Evolutionary conservation across 2,329 filamentous ascomycete species (phyloP).

Genomic region (Sporothrix pallida): DNA sequence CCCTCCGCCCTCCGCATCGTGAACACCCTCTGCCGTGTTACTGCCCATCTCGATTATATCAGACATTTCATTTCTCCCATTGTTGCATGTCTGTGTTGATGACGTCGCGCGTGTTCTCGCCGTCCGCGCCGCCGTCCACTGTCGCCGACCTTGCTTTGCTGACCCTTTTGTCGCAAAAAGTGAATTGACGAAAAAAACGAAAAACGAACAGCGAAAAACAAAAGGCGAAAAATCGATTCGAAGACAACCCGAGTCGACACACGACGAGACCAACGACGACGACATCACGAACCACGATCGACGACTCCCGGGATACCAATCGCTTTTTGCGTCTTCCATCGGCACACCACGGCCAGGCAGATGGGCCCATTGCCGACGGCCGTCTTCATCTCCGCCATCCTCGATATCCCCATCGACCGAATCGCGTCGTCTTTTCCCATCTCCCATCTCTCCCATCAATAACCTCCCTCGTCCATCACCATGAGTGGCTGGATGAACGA

Average conservation of each 20-base stretch:
- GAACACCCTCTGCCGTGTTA: slow-evolving; percentile 54
- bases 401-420: slow-evolving; percentile 11
- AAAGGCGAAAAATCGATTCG: background rate
- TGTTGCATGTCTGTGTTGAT: slow-evolving; percentile 50
- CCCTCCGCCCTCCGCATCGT: slow-evolving; percentile 46
- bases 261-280: background rate
- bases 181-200: background rate
- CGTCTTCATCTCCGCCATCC: slow-evolving; percentile 13
- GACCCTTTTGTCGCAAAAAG: slow-evolving; percentile 51
- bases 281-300: background rate
- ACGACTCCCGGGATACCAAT: background rate
- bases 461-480: slow-evolving; percentile 45
- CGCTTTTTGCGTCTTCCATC: background rate
- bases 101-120: slow-evolving; percentile 41
- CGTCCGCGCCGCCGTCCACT: slow-evolving; percentile 3
- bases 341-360: slow-evolving; percentile 43
- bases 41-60: slow-evolving; percentile 49
- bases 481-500: slow-evolving; percentile 78
- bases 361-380: slow-evolving; percentile 47
- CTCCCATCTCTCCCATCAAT: slow-evolving; percentile 21
- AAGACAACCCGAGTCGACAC: background rate
- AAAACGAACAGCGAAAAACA: background rate
- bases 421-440: slow-evolving; percentile 20
- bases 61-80: slow-evolving; percentile 38
- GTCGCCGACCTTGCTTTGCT: slow-evolving; percentile 48